Conservation (phyloP, 495 filamentous ascomycete species). For the Xanthoparmelia taractica region DNA sequence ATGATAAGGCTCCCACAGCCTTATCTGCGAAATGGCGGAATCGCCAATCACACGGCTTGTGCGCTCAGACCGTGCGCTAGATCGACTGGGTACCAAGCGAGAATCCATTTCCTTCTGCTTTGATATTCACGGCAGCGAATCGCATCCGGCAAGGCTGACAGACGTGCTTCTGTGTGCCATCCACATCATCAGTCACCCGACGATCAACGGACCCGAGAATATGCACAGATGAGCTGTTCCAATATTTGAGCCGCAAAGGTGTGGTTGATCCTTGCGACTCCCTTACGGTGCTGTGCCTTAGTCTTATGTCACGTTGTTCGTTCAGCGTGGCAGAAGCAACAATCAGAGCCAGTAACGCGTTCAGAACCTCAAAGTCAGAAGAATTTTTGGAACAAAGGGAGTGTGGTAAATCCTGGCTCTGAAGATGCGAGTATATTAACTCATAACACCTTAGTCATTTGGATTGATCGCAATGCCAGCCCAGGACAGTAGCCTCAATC, state of each 20-base stretch:
- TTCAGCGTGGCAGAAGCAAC: not conserved
- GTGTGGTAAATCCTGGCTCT: not conserved
- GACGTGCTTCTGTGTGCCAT: not conserved
- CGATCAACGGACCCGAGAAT: not conserved
- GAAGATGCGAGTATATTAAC: not conserved
- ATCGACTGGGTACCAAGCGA: not conserved
- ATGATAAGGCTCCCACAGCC: not conserved
- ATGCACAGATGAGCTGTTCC: not conserved
- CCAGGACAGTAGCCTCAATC: not conserved
- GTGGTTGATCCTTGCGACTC: not conserved
- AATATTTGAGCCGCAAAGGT: conserved; percentile 1
- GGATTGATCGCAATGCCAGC: not conserved
- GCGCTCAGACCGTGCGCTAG: not conserved
- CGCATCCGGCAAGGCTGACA: not conserved
- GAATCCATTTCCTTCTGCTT: not conserved
- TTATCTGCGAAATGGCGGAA: not conserved
- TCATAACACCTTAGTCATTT: not conserved
- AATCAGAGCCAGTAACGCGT: not conserved
- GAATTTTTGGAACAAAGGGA: not conserved
- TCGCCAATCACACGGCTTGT: not conserved
- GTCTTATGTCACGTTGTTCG: not conserved
- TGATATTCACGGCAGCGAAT: not conserved
- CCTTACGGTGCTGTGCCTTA: not conserved
- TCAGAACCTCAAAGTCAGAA: not conserved
- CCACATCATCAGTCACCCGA: not conserved